Conservation (phyloP, 2,329 filamentous ascomycete species). For the Exserohilum turcica region DNA sequence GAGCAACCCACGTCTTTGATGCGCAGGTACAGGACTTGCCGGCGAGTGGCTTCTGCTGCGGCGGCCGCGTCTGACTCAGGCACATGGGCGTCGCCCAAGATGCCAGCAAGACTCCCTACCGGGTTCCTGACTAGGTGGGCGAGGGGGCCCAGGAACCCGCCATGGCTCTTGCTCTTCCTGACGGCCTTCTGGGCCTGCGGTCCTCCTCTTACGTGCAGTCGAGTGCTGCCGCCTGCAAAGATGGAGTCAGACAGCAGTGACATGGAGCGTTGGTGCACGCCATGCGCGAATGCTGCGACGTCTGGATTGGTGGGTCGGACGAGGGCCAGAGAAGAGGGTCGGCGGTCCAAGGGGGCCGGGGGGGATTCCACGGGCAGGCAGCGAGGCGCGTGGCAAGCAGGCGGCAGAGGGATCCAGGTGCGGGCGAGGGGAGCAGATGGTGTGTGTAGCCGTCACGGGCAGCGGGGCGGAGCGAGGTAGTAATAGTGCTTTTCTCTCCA, state of each 20-base stretch:
- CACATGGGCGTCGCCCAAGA: conserved; percentile 22
- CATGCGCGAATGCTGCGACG: conserved; percentile 37
- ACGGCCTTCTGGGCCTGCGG: conserved; percentile 15
- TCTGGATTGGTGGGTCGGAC: conserved; percentile 20
- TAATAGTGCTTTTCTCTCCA: conserved; percentile 15
- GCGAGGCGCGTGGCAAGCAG: not conserved
- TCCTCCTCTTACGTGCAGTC: conserved; percentile 31
- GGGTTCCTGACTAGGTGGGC: conserved; percentile 45
- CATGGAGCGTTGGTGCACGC: conserved; percentile 39
- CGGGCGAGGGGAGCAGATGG: not conserved
- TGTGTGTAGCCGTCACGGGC: not conserved
- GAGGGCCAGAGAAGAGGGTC: conserved; percentile 6
- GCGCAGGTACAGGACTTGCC: conserved; percentile 65
- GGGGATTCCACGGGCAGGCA: no score
- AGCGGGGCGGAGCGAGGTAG: conserved; percentile 7
- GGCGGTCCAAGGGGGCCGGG: not conserved
- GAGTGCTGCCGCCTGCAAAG: conserved; percentile 38
- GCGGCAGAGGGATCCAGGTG: not conserved
- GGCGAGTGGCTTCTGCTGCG: conserved; percentile 44
- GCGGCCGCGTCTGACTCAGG: conserved; percentile 9
- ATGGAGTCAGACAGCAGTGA: conserved; percentile 46
- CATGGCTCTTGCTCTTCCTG: conserved; percentile 38
- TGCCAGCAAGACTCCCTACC: conserved; percentile 27
- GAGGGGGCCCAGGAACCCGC: conserved; percentile 43
- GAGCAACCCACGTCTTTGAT: conserved; percentile 66